Evolutionary conservation across 139 green algal species (phyloP).

Genomic region (Chlorella sp.): DNA sequence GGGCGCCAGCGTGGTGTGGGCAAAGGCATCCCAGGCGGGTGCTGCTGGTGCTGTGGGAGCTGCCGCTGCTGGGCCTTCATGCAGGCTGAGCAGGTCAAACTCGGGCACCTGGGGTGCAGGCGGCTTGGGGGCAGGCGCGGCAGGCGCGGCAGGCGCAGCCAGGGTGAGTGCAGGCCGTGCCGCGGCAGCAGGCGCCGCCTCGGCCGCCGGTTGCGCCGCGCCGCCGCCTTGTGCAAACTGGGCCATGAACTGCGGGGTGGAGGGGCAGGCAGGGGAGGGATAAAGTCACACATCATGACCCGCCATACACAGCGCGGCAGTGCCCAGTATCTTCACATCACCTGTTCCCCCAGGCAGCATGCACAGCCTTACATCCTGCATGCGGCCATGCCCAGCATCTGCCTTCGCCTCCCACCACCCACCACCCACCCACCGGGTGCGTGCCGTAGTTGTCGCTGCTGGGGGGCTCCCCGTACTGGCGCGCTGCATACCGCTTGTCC

Average conservation of each 20-base stretch:
- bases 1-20: neutral
- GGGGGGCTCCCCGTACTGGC: constrained; percentile 55
- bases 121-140: neutral
- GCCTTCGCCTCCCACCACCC: neutral
- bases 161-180: neutral
- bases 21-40: neutral
- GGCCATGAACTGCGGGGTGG: constrained; percentile 28
- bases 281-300: neutral
- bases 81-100: constrained; percentile 40
- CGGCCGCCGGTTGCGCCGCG: neutral
- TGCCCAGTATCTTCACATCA: neutral
- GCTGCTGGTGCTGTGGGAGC: neutral
- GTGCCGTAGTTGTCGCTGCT: constrained; percentile 81
- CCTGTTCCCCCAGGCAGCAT: too few species aligned
- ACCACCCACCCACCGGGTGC: constrained; percentile 64
- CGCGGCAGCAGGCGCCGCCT: neutral
- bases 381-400: too few species aligned
- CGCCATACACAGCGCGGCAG: neutral
- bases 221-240: neutral
- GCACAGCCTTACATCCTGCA: too few species aligned
- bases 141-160: neutral
- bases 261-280: neutral
- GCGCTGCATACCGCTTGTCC: constrained; percentile 49
- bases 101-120: neutral
- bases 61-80: constrained; percentile 3